Evolutionary conservation across 768 basidiomycete species (phyloP).

Genomic region (Lentinula lateritia): DNA sequence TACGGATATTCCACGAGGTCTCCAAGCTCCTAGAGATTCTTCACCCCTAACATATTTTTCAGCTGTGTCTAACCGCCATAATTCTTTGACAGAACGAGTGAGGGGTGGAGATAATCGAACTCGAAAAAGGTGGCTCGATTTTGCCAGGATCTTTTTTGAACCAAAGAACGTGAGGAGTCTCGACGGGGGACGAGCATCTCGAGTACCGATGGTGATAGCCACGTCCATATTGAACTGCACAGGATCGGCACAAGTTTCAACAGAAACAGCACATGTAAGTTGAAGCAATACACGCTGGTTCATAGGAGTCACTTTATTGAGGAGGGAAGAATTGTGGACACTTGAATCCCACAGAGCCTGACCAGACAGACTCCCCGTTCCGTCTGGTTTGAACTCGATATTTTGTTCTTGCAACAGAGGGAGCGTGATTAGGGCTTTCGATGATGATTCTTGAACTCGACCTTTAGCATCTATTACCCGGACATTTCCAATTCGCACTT

Average conservation of each 20-base stretch:
- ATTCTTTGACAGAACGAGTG: constrained; percentile 80
- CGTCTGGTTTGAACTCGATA: constrained; percentile 78
- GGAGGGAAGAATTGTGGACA: constrained; percentile 75
- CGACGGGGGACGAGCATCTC: constrained; percentile 82
- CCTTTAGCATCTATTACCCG: constrained; percentile 83
- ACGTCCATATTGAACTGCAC: constrained; percentile 88
- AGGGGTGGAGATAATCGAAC: constrained; percentile 78
- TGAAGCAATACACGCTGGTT: constrained; percentile 79
- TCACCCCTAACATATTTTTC: constrained; percentile 95
- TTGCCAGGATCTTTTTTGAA: constrained; percentile 69
- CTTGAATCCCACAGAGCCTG: constrained; percentile 92
- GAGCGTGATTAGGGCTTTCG: constrained; percentile 65
- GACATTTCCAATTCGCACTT: constrained; percentile 76
- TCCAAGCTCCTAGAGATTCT: constrained; percentile 79
- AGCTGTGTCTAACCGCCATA: constrained; percentile 93
- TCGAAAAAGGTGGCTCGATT: constrained; percentile 80
- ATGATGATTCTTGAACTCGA: constrained; percentile 70
- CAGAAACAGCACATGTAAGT: constrained; percentile 69
- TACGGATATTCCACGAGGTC: constrained; percentile 80
- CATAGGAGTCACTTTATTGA: constrained; percentile 79
- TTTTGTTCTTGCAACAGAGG: constrained; percentile 68
- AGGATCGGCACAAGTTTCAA: constrained; percentile 82
- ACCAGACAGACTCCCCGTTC: constrained; percentile 65
- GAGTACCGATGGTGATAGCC: constrained; percentile 74
- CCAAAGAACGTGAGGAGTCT: constrained; percentile 73